Conservation (phyloP, 768 basidiomycete genomes). For the Postia placenta region DNA sequence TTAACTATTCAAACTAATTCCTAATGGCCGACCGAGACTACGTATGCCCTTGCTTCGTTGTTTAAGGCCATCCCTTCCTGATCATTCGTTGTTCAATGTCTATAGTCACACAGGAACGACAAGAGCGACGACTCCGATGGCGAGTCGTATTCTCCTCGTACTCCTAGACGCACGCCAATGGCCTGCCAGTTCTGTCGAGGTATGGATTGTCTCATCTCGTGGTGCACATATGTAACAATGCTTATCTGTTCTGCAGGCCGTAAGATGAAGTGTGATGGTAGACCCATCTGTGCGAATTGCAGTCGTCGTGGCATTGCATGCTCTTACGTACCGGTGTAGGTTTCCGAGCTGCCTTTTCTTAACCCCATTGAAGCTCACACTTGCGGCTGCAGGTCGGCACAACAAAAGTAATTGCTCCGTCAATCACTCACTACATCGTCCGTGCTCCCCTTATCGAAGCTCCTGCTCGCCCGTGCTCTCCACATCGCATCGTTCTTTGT, state of each 20-base stretch:
- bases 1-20: no score
- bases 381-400: background rate
- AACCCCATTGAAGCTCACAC: background rate
- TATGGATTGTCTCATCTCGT: slow-evolving; percentile 22
- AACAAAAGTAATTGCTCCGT: background rate
- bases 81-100: background rate
- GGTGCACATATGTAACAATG: slow-evolving; percentile 2
- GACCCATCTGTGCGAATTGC: slow-evolving; percentile 63
- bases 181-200: slow-evolving; percentile 73
- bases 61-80: no score
- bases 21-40: background rate
- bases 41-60: no score
- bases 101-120: background rate
- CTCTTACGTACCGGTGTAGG: slow-evolving; percentile 62
- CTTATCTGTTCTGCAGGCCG: slow-evolving; percentile 36
- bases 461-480: no score
- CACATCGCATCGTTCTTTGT: no score
- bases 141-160: slow-evolving; percentile 20
- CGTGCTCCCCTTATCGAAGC: no score
- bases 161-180: slow-evolving; percentile 52
- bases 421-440: no score
- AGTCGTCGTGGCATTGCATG: slow-evolving; percentile 53
- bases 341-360: background rate
- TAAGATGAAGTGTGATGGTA: slow-evolving; percentile 72
- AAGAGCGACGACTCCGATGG: slow-evolving; percentile 20